Evolutionary conservation across 1,139 yeast species (phyloP).

Genomic region (Wickerhamiella pararugosa): DNA sequence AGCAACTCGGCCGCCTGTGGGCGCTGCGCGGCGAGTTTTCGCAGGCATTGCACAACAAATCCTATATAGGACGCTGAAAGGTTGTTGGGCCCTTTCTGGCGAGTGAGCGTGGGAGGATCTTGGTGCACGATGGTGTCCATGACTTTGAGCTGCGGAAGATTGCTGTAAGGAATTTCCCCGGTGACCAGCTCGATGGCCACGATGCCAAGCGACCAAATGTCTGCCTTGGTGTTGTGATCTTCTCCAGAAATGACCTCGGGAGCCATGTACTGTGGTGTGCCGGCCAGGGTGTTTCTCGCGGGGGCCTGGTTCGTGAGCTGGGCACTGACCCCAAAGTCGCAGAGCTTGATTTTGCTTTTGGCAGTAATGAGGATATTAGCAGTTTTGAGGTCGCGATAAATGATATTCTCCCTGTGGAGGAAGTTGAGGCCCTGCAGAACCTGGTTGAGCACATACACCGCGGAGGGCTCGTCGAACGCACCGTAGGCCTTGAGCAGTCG

Average conservation of each 20-base stretch:
- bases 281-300: slow-evolving; percentile 94
- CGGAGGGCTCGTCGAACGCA: slow-evolving; percentile 73
- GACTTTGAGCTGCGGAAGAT: slow-evolving; percentile 11
- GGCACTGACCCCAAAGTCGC: slow-evolving; percentile 97
- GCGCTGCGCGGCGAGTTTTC: slow-evolving; percentile 9
- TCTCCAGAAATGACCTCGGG: slow-evolving; percentile 96
- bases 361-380: slow-evolving; percentile 82
- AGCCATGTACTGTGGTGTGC: slow-evolving; percentile 99
- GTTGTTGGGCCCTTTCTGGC: background rate
- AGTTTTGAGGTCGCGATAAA: slow-evolving; percentile 90
- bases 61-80: slow-evolving; percentile 4
- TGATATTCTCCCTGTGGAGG: slow-evolving; percentile 76
- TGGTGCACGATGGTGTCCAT: slow-evolving; percentile 12
- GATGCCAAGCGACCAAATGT: slow-evolving; percentile 94
- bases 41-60: slow-evolving; percentile 10
- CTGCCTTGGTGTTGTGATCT: slow-evolving; percentile 78
- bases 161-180: slow-evolving; percentile 67
- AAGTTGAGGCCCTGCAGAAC: slow-evolving; percentile 85
- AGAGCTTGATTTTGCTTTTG: slow-evolving; percentile 77
- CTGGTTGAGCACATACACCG: slow-evolving; percentile 52
- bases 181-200: slow-evolving; percentile 98
- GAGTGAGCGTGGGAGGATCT: slow-evolving; percentile 11
- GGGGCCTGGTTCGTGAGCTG: slow-evolving; percentile 80
- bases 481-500: slow-evolving; percentile 73
- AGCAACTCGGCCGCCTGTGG: slow-evolving; percentile 11